Evolutionary conservation across 495 filamentous ascomycete species (phyloP).

Genomic region (Lentithecium fluviatile): DNA sequence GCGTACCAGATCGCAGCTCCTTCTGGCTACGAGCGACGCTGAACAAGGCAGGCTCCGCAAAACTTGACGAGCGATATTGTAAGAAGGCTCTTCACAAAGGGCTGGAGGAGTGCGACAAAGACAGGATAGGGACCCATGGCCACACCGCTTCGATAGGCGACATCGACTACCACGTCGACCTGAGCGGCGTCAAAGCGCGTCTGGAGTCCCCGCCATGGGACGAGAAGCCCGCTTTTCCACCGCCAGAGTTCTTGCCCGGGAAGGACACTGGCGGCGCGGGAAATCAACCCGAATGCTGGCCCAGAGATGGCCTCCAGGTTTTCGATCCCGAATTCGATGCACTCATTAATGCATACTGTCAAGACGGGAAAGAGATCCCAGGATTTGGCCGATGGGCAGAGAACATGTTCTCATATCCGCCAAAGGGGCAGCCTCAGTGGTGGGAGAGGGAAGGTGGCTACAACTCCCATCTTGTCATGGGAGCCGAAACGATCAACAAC

Average conservation of each 20-base stretch:
- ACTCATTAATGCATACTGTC: neutral
- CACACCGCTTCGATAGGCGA: neutral
- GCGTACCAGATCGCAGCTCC: neutral
- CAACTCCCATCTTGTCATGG: neutral
- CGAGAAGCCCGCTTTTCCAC: neutral
- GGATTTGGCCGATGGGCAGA: neutral
- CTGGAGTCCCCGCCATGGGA: neutral
- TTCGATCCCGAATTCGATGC: neutral
- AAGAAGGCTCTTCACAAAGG: neutral
- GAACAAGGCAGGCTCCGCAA: neutral
- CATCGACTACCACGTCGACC: neutral
- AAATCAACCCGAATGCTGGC: neutral
- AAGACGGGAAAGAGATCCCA: neutral
- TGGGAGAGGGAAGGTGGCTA: neutral
- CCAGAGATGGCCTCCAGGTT: neutral
- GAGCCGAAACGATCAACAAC: constrained; percentile 4
- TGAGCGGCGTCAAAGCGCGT: neutral
- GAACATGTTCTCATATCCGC: neutral
- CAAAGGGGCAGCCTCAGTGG: neutral
- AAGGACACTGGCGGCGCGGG: neutral
- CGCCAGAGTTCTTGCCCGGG: neutral
- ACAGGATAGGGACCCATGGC: neutral
- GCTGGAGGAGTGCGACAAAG: neutral
- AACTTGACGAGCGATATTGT: neutral
- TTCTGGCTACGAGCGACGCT: neutral